Evolutionary conservation across 2,329 filamentous ascomycete genomes (phyloP).

Genomic region (Tolypocladium cylindrosporum): DNA sequence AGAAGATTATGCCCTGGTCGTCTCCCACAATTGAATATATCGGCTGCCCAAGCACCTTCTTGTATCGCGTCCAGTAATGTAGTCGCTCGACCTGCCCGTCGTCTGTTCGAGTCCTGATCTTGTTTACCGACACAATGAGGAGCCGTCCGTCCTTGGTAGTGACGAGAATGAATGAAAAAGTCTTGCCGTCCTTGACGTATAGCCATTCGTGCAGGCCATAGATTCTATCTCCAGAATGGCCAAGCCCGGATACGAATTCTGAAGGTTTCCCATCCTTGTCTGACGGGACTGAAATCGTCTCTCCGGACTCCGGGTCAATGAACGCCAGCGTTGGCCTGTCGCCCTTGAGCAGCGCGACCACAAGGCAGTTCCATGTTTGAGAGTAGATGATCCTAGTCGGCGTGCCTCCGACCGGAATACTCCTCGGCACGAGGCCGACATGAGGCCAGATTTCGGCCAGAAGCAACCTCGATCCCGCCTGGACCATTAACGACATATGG

Average conservation of each 20-base stretch:
- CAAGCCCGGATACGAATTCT: conserved; percentile 45
- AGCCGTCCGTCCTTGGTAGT: conserved; percentile 44
- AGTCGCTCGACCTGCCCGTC: conserved; percentile 17
- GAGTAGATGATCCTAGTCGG: conserved; percentile 47
- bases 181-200: conserved; percentile 44
- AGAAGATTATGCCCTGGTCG: conserved; percentile 45
- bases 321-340: conserved; percentile 42
- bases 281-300: conserved; percentile 35
- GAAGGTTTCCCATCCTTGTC: conserved; percentile 30
- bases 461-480: conserved; percentile 39
- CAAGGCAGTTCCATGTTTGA: conserved; percentile 36
- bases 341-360: conserved; percentile 39
- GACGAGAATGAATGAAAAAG: conserved; percentile 54
- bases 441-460: conserved; percentile 40
- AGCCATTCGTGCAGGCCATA: conserved; percentile 55
- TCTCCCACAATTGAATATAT: conserved; percentile 48
- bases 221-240: conserved; percentile 47
- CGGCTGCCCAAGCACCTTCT: conserved; percentile 32
- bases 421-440: conserved; percentile 37
- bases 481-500: conserved; percentile 35
- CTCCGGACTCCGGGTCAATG: conserved; percentile 44
- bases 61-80: conserved; percentile 44
- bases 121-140: conserved; percentile 42
- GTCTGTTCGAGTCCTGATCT: conserved; percentile 5
- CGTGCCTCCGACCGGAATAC: conserved; percentile 34